phyloP scores from a whole-genome alignment of 257 asterid genomes.

The Gentiana dahurica region DNA sequence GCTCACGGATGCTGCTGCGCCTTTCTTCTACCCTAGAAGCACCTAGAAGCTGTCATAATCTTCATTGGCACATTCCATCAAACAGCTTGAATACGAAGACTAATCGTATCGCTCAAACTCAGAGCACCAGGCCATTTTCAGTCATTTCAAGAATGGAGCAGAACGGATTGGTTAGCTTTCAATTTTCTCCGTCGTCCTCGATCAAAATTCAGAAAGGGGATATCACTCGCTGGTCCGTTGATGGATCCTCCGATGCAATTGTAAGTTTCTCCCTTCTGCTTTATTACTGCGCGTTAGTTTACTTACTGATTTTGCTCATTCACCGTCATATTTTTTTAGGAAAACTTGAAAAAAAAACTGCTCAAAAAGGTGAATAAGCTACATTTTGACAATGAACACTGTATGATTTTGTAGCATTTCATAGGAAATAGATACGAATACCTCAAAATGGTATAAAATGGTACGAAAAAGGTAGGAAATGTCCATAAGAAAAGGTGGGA shows the following conservation, averaged over 20 bases:
- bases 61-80: conserved; percentile 6
- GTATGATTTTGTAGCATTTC: too few species aligned
- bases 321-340: too few species aligned
- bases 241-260: conserved; percentile 88
- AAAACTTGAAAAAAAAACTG: too few species aligned
- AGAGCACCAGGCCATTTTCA: conserved; percentile 20
- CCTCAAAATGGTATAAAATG: too few species aligned
- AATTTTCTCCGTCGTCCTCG: conserved; percentile 38
- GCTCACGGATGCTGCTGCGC: conserved; percentile 17
- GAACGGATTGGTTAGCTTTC: conserved; percentile 25
- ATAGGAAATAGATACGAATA: too few species aligned
- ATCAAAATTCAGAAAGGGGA: conserved; percentile 74
- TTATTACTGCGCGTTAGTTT: too few species aligned
- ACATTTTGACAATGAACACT: too few species aligned
- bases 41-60: conserved; percentile 13
- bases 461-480: too few species aligned
- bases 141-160: conserved; percentile 14
- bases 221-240: conserved; percentile 76
- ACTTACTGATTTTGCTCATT: too few species aligned
- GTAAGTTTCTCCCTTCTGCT: conserved; percentile 29
- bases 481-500: too few species aligned
- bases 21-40: conserved; percentile 14
- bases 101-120: conserved; percentile 9
- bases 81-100: conserved; percentile 7
- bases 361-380: too few species aligned